Conservation (phyloP, 768 basidiomycete species). For the Agaricus blazei region DNA sequence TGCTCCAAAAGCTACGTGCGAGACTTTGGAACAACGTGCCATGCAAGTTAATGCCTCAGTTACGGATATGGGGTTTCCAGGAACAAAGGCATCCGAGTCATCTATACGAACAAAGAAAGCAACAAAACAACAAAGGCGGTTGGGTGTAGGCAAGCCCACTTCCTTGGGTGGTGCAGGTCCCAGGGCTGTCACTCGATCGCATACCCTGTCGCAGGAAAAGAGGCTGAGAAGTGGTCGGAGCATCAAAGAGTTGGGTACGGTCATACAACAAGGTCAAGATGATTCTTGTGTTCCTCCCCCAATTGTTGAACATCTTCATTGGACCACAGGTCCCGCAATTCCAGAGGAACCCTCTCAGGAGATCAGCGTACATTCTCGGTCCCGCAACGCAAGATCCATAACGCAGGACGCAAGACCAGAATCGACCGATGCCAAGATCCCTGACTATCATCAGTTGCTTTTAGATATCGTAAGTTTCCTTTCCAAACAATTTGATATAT, state of each 20-base stretch:
- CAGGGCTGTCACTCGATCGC: slow-evolving; percentile 57
- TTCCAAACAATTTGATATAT: too few species aligned
- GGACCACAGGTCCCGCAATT: slow-evolving; percentile 19
- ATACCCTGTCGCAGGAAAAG: slow-evolving; percentile 43
- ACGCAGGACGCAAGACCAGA: background rate
- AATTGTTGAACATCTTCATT: slow-evolving; percentile 5
- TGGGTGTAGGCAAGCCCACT: slow-evolving; percentile 70
- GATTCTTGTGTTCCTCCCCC: slow-evolving; percentile 6
- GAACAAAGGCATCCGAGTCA: slow-evolving; percentile 17
- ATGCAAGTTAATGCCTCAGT: background rate
- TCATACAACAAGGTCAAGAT: slow-evolving; percentile 53
- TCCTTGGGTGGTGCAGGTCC: slow-evolving; percentile 64
- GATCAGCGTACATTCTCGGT: background rate
- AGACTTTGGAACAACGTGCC: slow-evolving; percentile 15
- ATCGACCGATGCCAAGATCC: background rate
- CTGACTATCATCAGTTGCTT: slow-evolving; percentile 1
- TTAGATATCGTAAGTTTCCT: background rate
- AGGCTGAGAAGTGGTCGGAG: slow-evolving; percentile 47
- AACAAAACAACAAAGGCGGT: slow-evolving; percentile 61
- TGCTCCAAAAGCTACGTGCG: slow-evolving; percentile 46
- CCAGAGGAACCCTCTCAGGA: background rate
- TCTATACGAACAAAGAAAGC: slow-evolving; percentile 57
- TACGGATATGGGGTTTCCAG: background rate
- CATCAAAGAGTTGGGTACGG: slow-evolving; percentile 45
- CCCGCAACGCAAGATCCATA: background rate